Evolutionary conservation across 73 alveolate genomes (phyloP), one percentile per base, ranked within the genome.

Genomic region (Paramecium tetraurelia): DNA sequence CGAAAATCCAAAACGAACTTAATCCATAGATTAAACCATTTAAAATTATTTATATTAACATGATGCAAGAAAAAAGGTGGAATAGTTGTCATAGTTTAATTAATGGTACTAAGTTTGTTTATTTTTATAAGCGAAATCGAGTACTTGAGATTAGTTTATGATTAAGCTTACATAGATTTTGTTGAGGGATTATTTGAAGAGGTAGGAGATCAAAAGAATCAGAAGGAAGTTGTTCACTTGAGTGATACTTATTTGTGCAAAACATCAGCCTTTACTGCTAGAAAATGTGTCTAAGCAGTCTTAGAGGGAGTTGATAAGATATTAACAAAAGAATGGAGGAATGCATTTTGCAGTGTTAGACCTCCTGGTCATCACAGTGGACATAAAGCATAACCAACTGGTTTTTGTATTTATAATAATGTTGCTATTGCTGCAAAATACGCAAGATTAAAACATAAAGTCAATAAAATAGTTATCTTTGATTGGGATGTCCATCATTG

Each of bases 401-500:
- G 99, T 8, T 98, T 96, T 92, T 98, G 99, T 86, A 95, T 97
- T 70, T 95, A 98, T 70, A 98, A 98, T 85, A 98, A 98, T 92
- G 99, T 97, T 3, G 99, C 99, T n/a, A 92, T 98, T 29, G 99
- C 99, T 38, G 99, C 99, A 16, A 95, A 93, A 58, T 98, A 96
- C 94, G 98, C 98, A 31, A 40, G 92, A 76, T 59, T 87, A 58
- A 85, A 92, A 71, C 83, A 93, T 58, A 93, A 93, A 7, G 93
- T 93, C 21, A 58, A 86, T 71, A 97, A 96, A 85, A 98, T 98
- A 59, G 92, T 96, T 59, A 97, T 98, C 7, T 85, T 98, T 57
- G 99, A 98, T 93, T 98, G 99, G 99, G 99, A 98, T 86, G 99
- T 98, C 7, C 99, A 98, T 92, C 99, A 97, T 92, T 99, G 99